These are phyloP conservation scores for Kipferlia bialata DNA, from an alignment of 78 protist species.

Conservation along the genomic window DNA sequence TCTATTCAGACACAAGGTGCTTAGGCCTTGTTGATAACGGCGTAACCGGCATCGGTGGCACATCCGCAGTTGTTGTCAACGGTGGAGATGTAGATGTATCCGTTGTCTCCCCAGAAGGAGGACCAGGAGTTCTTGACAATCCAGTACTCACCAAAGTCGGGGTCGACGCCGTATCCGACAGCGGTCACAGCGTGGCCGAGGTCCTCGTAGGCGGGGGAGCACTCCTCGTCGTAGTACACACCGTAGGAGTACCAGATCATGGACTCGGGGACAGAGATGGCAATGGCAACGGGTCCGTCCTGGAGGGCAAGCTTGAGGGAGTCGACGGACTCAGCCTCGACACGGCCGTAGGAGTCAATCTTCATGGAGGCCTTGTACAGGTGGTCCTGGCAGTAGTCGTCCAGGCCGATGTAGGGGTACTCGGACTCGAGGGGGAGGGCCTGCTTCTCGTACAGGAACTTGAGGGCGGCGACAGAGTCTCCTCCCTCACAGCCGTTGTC, in stretches of 20 bases:
- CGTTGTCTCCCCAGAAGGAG: not conserved
- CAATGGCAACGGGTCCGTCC: not conserved
- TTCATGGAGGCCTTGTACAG: not conserved
- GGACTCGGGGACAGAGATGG: not conserved
- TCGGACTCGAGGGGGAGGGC: not conserved
- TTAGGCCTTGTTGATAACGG: too few relatives aligned
- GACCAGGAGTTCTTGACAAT: not conserved
- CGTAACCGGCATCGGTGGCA: conserved; percentile 5
- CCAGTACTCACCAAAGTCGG: not conserved
- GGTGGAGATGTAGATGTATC: not conserved
- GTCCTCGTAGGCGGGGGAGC: not conserved
- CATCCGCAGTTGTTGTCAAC: not conserved
- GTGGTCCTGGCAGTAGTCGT: not conserved
- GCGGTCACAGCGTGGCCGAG: not conserved
- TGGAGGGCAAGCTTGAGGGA: not conserved
- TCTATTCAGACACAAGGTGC: too few relatives aligned
- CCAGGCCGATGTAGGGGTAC: not conserved
- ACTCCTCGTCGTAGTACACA: not conserved
- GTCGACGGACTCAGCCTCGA: not conserved
- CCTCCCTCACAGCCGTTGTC: not conserved
- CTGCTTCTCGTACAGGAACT: not conserved
- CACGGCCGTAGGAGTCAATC: not conserved
- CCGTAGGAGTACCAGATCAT: not conserved
- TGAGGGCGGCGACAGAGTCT: not conserved
- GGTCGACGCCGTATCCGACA: not conserved